Conservation (phyloP, 1,284 basidiomycete species). For the Phenoliferia sp. region DNA sequence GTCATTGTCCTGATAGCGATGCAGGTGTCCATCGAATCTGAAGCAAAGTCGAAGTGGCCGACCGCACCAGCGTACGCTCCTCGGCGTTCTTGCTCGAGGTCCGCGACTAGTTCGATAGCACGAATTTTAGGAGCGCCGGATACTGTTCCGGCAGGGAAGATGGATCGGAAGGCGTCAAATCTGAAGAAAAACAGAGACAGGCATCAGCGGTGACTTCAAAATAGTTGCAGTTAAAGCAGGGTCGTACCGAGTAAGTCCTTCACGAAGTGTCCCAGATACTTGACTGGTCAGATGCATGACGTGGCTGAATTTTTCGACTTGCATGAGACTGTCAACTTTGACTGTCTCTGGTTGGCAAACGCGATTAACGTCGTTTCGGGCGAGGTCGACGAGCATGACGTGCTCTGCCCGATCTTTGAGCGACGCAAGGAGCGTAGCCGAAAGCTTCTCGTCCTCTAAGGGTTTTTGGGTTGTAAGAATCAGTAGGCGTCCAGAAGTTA, state of each 20-base stretch:
- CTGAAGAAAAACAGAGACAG: constrained; percentile 46
- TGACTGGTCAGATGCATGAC: constrained; percentile 97
- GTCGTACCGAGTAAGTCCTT: constrained; percentile 70
- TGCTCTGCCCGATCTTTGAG: constrained; percentile 97
- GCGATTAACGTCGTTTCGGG: constrained; percentile 97
- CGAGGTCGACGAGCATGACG: constrained; percentile 98
- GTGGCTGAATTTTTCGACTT: constrained; percentile 91
- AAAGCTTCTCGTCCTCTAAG: constrained; percentile 79
- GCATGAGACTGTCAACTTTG: constrained; percentile 92
- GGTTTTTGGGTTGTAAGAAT: constrained; percentile 2
- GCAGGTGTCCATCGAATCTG: constrained; percentile 94
- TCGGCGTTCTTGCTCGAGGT: constrained; percentile 80
- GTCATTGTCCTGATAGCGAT: constrained; percentile 99
- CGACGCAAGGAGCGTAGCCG: constrained; percentile 67
- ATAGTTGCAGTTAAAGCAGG: constrained; percentile 1
- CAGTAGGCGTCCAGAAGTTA: not conserved
- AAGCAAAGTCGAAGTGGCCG: constrained; percentile 92
- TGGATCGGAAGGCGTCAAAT: constrained; percentile 97
- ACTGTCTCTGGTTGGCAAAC: constrained; percentile 94
- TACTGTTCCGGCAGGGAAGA: constrained; percentile 99
- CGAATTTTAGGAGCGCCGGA: constrained; percentile 99
- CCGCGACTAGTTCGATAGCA: constrained; percentile 88
- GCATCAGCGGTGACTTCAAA: not conserved
- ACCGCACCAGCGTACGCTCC: constrained; percentile 97
- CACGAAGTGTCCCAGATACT: constrained; percentile 80